A percentile compares a stretch with the other conserved stretches of the same genome.
These are phyloP conservation scores for Candida ortonii DNA, from an alignment of 805 yeast genomes.

Conservation along the genomic window DNA sequence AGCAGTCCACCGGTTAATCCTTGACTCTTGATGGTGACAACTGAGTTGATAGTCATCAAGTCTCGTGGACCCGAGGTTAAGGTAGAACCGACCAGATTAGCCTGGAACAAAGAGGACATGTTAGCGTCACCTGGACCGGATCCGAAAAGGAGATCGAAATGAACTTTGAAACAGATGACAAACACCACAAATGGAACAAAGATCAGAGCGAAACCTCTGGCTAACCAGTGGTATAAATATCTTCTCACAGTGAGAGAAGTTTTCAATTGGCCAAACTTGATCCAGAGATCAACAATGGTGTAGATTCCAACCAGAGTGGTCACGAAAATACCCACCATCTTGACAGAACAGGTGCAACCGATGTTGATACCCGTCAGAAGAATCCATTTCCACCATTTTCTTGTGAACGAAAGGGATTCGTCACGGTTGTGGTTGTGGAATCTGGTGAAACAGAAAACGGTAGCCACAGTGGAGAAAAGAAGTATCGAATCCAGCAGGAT, in stretches of 20 bases:
- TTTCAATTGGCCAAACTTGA: slow-evolving; percentile 71
- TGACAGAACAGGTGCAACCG: slow-evolving; percentile 90
- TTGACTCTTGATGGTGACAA: slow-evolving; percentile 63
- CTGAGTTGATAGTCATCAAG: slow-evolving; percentile 55
- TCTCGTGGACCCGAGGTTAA: slow-evolving; percentile 67
- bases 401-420: slow-evolving; percentile 49
- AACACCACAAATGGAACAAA: slow-evolving; percentile 62
- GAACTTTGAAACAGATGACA: slow-evolving; percentile 66
- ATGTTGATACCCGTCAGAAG: slow-evolving; percentile 77
- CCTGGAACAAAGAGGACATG: slow-evolving; percentile 86
- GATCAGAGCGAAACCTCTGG: slow-evolving; percentile 63
- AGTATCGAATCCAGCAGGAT: slow-evolving; percentile 91
- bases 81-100: slow-evolving; percentile 68
- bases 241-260: slow-evolving; percentile 43
- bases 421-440: slow-evolving; percentile 60
- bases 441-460: slow-evolving; percentile 68
- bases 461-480: slow-evolving; percentile 81
- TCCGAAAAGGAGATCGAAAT: slow-evolving; percentile 67
- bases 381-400: slow-evolving; percentile 94
- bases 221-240: slow-evolving; percentile 62
- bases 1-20: slow-evolving; percentile 71
- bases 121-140: slow-evolving; percentile 90
- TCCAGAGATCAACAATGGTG: slow-evolving; percentile 86
- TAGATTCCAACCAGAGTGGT: slow-evolving; percentile 87
- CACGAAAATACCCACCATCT: slow-evolving; percentile 94